Conservation (phyloP, 257 asterid species). For the Nicotiana obtusifolia region DNA sequence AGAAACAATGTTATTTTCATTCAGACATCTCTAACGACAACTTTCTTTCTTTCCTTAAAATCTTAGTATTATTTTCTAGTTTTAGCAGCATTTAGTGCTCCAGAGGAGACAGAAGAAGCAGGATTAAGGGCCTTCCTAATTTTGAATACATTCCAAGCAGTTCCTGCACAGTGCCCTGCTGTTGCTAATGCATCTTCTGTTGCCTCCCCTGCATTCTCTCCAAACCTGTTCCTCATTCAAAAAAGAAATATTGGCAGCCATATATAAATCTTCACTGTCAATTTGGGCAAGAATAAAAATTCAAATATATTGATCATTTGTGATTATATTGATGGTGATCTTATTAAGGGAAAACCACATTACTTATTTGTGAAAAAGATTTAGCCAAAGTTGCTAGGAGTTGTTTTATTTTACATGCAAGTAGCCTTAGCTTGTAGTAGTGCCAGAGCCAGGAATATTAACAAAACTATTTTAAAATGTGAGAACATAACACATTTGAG, state of each 20-base stretch:
- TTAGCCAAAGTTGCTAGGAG: too few relatives aligned
- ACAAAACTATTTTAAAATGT: too few relatives aligned
- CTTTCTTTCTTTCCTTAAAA: too few relatives aligned
- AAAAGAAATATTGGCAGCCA: too few relatives aligned
- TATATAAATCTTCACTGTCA: background rate
- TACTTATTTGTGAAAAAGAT: background rate
- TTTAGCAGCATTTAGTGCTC: conserved; percentile 36
- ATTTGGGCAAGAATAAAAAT: background rate
- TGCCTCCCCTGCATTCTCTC: conserved; percentile 82
- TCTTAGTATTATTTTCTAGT: background rate
- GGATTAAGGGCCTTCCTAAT: conserved; percentile 72
- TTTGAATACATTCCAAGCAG: conserved; percentile 82
- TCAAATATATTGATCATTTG: background rate
- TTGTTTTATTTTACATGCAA: too few relatives aligned
- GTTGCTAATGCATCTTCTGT: conserved; percentile 66
- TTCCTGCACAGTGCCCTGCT: conserved; percentile 61
- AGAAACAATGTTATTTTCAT: too few relatives aligned
- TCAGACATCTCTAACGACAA: too few relatives aligned
- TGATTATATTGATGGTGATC: background rate
- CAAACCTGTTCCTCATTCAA: conserved; percentile 37
- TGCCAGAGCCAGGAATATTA: too few relatives aligned
- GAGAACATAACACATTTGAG: too few relatives aligned
- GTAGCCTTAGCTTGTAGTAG: too few relatives aligned
- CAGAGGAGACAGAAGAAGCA: conserved; percentile 42
- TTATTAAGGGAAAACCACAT: background rate